Conservation (phyloP, 306 rosid species). For the Rosa persica region DNA sequence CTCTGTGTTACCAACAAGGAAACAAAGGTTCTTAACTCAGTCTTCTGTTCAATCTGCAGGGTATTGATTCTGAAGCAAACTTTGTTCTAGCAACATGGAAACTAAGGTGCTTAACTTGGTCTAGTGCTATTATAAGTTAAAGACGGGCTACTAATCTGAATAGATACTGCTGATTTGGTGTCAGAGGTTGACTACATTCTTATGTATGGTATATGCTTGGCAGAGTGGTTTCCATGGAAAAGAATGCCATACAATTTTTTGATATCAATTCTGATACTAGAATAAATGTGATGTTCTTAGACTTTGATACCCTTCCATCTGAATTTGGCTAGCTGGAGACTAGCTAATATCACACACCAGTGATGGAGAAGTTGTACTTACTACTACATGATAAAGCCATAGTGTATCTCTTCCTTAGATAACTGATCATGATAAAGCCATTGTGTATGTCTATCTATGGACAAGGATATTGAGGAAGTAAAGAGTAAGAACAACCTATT, state of each 20-base stretch:
- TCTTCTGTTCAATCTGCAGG: conserved; percentile 43
- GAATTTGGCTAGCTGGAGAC: background rate
- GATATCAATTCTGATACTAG: background rate
- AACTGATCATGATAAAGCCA: background rate
- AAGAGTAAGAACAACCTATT: background rate
- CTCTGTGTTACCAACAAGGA: conserved; percentile 62
- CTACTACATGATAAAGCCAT: background rate
- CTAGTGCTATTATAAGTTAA: background rate
- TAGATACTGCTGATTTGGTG: background rate
- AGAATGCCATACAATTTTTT: background rate
- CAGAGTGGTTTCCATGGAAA: background rate
- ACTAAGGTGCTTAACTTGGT: conserved; percentile 58
- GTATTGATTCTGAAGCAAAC: conserved; percentile 40
- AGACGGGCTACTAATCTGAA: background rate
- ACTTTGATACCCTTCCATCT: background rate
- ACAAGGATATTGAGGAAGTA: background rate
- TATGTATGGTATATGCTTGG: background rate
- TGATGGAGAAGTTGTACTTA: background rate
- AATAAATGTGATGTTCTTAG: background rate
- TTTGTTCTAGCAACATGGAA: conserved; percentile 75
- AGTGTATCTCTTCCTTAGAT: background rate
- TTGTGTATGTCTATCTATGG: background rate
- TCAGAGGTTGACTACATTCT: background rate
- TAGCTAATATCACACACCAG: background rate
- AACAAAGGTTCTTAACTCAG: conserved; percentile 57